Evolutionary conservation across 2,329 filamentous ascomycete genomes (phyloP).

Genomic region (Thielaviopsis ethacetica): DNA sequence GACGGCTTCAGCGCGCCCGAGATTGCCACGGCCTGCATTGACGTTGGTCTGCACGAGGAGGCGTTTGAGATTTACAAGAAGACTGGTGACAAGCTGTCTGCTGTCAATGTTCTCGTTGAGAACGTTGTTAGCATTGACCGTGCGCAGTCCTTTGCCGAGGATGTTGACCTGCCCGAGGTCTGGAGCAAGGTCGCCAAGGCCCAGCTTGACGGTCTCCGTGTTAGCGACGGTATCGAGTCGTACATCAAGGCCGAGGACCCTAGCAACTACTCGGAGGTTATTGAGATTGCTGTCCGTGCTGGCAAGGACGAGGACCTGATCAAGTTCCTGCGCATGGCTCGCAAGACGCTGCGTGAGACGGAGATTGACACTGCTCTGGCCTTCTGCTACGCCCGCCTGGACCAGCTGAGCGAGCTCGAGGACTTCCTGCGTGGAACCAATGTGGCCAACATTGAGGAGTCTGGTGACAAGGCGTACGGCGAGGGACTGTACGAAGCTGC

Average conservation of each 20-base stretch:
- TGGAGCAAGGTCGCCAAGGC: conserved; percentile 99
- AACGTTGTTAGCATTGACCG: conserved; percentile 96
- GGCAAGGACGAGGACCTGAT: conserved; percentile 96
- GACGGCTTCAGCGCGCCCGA: conserved; percentile 82
- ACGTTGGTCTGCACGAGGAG: conserved; percentile 88
- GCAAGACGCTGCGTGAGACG: conserved; percentile 89
- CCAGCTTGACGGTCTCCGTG: conserved; percentile 85
- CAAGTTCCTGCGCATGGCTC: conserved; percentile 91
- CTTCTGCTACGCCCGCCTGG: conserved; percentile 81
- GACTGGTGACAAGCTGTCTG: conserved; percentile 72
- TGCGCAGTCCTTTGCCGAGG: conserved; percentile 87
- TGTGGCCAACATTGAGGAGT: conserved; percentile 89
- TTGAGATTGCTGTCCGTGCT: conserved; percentile 85
- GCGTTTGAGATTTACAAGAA: conserved; percentile 99
- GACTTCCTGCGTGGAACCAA: conserved; percentile 90
- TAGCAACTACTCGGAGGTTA: conserved; percentile 86
- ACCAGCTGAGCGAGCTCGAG: conserved; percentile 84
- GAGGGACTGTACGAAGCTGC: conserved; percentile 90
- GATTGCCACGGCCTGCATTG: conserved; percentile 83
- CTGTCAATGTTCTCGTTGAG: conserved; percentile 84
- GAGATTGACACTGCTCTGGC: conserved; percentile 86
- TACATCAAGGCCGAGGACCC: conserved; percentile 93
- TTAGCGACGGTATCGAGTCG: conserved; percentile 84
- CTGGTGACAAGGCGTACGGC: conserved; percentile 92
- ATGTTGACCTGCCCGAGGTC: conserved; percentile 83